phyloP scores from a whole-genome alignment of 2,329 filamentous ascomycete species.

The Zymoseptoria brevis region DNA sequence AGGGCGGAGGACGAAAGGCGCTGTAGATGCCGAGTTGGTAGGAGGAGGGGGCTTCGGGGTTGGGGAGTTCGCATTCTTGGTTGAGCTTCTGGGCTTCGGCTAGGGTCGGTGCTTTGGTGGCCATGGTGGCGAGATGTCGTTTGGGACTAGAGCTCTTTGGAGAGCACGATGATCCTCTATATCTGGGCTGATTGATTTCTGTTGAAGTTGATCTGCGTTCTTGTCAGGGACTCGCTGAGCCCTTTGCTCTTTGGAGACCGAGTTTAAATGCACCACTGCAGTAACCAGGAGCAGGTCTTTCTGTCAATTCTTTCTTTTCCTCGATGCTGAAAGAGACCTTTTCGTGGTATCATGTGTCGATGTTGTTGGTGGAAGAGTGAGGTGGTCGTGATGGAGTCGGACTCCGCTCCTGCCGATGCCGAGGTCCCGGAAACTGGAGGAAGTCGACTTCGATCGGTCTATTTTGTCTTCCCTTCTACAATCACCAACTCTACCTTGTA shows the following conservation, averaged over 20 bases:
- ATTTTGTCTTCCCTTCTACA: not conserved
- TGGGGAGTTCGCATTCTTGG: conserved; percentile 26
- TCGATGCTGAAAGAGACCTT: too few relatives aligned
- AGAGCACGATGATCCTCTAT: too few relatives aligned
- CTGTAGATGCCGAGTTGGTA: conserved; percentile 32
- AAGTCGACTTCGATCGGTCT: too few relatives aligned
- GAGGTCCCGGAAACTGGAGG: not conserved
- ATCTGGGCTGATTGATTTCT: too few relatives aligned
- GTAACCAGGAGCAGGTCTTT: too few relatives aligned
- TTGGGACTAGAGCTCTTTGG: too few relatives aligned
- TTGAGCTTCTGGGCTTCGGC: conserved; percentile 15
- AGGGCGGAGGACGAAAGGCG: conserved; percentile 30
- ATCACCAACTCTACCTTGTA: not conserved
- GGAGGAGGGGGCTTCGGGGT: conserved; percentile 28
- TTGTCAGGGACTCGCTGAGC: too few relatives aligned
- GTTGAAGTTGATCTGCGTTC: too few relatives aligned
- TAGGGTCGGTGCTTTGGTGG: conserved; percentile 3
- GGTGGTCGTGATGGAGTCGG: not conserved
- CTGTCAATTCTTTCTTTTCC: too few relatives aligned
- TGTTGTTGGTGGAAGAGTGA: not conserved
- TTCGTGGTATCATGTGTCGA: too few relatives aligned
- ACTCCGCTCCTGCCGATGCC: not conserved
- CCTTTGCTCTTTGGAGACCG: too few relatives aligned
- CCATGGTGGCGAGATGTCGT: not conserved
- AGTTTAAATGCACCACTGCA: too few relatives aligned